These are phyloP conservation scores for Cadophora luteo-olivacea DNA, from an alignment of 2,329 filamentous ascomycete genomes.

Conservation along the genomic window DNA sequence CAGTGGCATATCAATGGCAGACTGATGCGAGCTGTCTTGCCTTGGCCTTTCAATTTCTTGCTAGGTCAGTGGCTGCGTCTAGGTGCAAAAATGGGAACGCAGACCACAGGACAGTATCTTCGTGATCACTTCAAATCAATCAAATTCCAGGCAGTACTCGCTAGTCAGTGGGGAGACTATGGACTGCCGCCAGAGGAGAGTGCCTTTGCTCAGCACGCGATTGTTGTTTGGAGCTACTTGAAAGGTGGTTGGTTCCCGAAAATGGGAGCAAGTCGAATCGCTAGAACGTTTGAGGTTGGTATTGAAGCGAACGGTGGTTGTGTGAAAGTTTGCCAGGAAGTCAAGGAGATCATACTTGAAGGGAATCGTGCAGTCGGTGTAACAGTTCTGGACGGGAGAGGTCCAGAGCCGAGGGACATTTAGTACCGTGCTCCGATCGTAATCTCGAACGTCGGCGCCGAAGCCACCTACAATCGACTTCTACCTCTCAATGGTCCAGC, in stretches of 20 bases:
- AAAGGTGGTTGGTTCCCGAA: neutral
- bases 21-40: neutral
- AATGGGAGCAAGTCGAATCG: slow-evolving; percentile 1
- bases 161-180: neutral
- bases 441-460: neutral
- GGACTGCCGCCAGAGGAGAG: neutral
- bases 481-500: neutral
- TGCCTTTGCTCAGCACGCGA: neutral
- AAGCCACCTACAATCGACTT: neutral
- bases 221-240: neutral
- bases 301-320: neutral
- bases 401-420: neutral
- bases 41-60: neutral
- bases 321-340: neutral
- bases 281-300: neutral
- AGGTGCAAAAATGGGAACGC: neutral
- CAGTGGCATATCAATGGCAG: neutral
- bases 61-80: neutral
- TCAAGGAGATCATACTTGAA: neutral
- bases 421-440: neutral
- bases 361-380: neutral
- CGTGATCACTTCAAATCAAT: neutral
- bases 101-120: neutral
- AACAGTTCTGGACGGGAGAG: neutral
- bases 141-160: neutral